Conservation (phyloP, 345 rosid species). For the Eucalyptus pauciflora region DNA sequence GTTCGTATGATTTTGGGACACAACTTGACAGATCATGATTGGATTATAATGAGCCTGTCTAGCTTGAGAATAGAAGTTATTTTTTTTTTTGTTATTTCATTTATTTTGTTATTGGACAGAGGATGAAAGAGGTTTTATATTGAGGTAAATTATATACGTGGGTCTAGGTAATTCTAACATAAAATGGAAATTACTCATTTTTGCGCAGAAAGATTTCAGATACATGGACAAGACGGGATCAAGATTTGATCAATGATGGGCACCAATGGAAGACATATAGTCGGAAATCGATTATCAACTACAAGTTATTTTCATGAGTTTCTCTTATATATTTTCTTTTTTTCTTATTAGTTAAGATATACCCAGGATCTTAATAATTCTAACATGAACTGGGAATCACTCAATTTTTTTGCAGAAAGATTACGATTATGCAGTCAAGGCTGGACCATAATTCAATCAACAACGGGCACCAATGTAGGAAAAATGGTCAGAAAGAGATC, state of each 20-base stretch:
- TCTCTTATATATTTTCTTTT: not conserved
- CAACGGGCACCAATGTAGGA: constrained; percentile 34
- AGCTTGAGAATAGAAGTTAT: not conserved
- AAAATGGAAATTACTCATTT: not conserved
- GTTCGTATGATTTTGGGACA: not conserved
- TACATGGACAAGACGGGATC: not conserved
- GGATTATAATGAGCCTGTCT: not conserved
- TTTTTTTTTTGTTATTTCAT: not conserved
- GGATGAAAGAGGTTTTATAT: not conserved
- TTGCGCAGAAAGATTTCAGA: constrained; percentile 2
- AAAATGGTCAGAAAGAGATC: constrained; percentile 33
- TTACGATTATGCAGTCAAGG: no score
- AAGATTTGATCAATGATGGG: constrained; percentile 16
- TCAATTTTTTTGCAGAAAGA: not conserved
- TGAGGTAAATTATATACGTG: not conserved
- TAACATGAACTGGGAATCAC: not conserved
- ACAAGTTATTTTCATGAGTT: not conserved
- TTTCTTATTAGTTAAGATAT: not conserved
- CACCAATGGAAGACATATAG: constrained; percentile 26
- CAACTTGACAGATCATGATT: not conserved
- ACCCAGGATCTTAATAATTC: no score
- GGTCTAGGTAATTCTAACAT: not conserved
- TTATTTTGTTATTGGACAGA: not conserved
- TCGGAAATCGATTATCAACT: constrained; percentile 2
- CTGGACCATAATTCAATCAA: no score